These are phyloP conservation scores for Naganishia kalamii DNA, from an alignment of 768 basidiomycete species.

Conservation along the genomic window DNA sequence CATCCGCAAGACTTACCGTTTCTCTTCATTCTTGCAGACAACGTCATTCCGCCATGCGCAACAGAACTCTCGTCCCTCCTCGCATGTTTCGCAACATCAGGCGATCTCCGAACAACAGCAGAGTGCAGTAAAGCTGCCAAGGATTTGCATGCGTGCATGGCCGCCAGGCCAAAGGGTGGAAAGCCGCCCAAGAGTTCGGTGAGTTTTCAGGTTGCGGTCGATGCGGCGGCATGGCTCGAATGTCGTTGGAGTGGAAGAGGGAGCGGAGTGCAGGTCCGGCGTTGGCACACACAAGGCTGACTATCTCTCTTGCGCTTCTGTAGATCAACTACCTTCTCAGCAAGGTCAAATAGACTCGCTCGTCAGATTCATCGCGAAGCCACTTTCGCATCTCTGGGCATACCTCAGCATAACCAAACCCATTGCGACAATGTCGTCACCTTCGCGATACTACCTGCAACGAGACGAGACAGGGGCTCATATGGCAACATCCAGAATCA, in stretches of 20 bases:
- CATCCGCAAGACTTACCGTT: not conserved
- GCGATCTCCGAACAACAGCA: conserved; percentile 34
- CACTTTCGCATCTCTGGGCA: no score
- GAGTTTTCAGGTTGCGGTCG: conserved; percentile 16
- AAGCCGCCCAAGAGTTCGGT: conserved; percentile 31
- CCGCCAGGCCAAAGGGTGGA: conserved; percentile 22
- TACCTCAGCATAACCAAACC: no score
- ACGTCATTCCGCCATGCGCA: conserved; percentile 33
- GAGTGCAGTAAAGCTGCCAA: conserved; percentile 39
- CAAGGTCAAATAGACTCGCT: conserved; percentile 26
- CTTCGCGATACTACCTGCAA: no score
- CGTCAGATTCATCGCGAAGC: not conserved
- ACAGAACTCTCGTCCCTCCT: conserved; percentile 41
- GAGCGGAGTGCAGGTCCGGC: not conserved
- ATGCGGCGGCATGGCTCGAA: not conserved
- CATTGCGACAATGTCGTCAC: no score
- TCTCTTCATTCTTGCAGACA: conserved; percentile 19
- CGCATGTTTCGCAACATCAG: conserved; percentile 43
- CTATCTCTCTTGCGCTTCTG: not conserved
- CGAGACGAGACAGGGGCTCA: no score
- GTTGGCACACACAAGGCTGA: no score
- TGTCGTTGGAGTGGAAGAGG: not conserved
- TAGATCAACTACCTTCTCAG: conserved; percentile 35
- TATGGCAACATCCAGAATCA: no score
- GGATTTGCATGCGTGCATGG: conserved; percentile 42